A percentile compares a stretch with the other conserved stretches of the same genome.
Evolutionary conservation across 805 yeast genomes (phyloP).

Genomic region (Lachancea sp.): DNA sequence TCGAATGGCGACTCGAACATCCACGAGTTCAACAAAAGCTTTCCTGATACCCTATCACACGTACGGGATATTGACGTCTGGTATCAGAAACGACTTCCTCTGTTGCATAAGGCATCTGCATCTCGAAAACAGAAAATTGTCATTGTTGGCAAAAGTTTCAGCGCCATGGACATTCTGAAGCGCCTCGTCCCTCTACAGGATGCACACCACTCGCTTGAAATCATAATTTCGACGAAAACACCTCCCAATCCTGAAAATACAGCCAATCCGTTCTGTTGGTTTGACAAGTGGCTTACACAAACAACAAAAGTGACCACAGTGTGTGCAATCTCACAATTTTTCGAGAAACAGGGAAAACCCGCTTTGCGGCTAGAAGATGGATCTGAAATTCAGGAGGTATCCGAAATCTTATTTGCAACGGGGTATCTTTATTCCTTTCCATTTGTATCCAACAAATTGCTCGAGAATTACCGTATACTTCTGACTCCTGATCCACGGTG

Average conservation of each 20-base stretch:
- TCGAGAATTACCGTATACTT: slow-evolving; percentile 13
- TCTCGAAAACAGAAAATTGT: slow-evolving; percentile 21
- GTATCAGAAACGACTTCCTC: slow-evolving; percentile 16
- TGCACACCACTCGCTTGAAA: slow-evolving; percentile 17
- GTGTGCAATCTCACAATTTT: slow-evolving; percentile 30
- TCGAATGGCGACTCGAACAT: slow-evolving; percentile 8
- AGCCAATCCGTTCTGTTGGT: slow-evolving; percentile 39
- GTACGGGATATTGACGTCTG: slow-evolving; percentile 35
- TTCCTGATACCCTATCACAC: slow-evolving; percentile 39
- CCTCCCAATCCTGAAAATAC: slow-evolving; percentile 30
- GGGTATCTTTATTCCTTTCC: slow-evolving; percentile 36
- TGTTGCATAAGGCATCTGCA: slow-evolving; percentile 20
- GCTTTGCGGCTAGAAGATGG: slow-evolving; percentile 31
- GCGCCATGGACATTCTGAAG: slow-evolving; percentile 38
- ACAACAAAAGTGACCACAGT: slow-evolving; percentile 27
- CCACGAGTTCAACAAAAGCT: slow-evolving; percentile 14
- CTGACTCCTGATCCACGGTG: slow-evolving; percentile 16
- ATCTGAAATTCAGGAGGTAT: slow-evolving; percentile 26
- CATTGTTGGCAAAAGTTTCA: slow-evolving; percentile 37
- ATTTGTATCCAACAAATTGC: slow-evolving; percentile 12
- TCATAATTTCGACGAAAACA: slow-evolving; percentile 68
- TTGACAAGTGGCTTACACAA: slow-evolving; percentile 31
- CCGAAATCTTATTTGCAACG: slow-evolving; percentile 41
- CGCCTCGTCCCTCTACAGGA: slow-evolving; percentile 30
- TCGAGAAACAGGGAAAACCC: slow-evolving; percentile 14